Conservation (phyloP, 164 flowering plant genomes). For the Platanus orientalis region DNA sequence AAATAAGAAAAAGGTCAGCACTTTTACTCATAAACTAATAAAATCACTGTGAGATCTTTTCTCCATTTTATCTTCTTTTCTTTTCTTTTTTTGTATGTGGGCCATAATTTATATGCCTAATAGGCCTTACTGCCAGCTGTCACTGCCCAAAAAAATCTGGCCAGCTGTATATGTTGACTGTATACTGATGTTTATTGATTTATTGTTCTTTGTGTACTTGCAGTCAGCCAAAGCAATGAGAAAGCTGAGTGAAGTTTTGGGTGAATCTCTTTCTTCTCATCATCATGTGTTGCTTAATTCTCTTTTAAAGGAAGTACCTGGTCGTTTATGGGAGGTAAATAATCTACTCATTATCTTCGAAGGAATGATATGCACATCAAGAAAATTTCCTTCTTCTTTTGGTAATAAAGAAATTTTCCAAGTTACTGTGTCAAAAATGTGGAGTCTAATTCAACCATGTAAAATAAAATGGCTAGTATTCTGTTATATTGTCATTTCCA, state of each 20-base stretch:
- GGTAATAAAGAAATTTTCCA: too few species aligned
- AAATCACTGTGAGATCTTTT: neutral
- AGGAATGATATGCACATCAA: neutral
- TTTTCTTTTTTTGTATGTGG: neutral
- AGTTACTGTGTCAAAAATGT: neutral
- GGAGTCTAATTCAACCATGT: neutral
- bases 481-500: neutral
- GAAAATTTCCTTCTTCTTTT: too few species aligned
- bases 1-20: conserved; percentile 72
- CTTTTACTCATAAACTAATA: neutral
- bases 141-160: too few species aligned
- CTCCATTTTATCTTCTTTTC: neutral
- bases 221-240: conserved; percentile 82
- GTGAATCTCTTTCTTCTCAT: conserved; percentile 65
- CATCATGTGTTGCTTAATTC: conserved; percentile 52
- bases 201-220: conserved; percentile 10
- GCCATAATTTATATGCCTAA: too few species aligned
- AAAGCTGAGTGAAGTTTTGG: conserved; percentile 81
- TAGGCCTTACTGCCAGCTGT: too few species aligned
- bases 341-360: conserved; percentile 2
- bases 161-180: neutral
- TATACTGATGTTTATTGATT: conserved; percentile 2
- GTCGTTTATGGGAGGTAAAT: conserved; percentile 94
- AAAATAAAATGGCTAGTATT: neutral
- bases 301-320: conserved; percentile 81